Conservation (phyloP, 2,329 filamentous ascomycete genomes). For the Arthrinium puccinioides region DNA sequence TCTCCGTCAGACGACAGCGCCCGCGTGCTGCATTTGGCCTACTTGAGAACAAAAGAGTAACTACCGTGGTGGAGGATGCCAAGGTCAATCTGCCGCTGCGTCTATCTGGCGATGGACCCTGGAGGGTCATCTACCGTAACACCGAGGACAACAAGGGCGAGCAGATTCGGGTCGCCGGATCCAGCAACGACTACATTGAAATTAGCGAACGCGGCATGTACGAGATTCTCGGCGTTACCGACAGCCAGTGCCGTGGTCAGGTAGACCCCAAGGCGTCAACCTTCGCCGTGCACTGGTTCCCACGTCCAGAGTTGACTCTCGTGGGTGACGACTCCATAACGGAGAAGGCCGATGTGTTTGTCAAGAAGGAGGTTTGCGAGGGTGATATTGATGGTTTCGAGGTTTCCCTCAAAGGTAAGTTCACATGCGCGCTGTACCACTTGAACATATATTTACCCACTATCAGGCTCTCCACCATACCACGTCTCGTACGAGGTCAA, state of each 20-base stretch:
- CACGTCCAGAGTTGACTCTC: conserved; percentile 65
- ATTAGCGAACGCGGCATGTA: conserved; percentile 67
- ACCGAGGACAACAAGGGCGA: conserved; percentile 40
- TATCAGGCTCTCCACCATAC: conserved; percentile 74
- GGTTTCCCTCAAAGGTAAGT: conserved; percentile 66
- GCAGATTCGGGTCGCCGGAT: conserved; percentile 20
- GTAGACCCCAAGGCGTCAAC: conserved; percentile 66
- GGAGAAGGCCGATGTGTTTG: conserved; percentile 45
- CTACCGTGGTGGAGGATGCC: conserved; percentile 71
- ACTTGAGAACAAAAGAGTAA: conserved; percentile 69
- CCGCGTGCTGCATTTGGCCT: conserved; percentile 81
- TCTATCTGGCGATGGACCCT: conserved; percentile 78
- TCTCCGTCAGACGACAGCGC: conserved; percentile 80
- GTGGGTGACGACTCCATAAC: conserved; percentile 55
- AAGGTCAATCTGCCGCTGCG: conserved; percentile 71
- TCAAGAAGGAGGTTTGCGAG: conserved; percentile 83
- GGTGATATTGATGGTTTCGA: conserved; percentile 89
- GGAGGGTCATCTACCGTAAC: conserved; percentile 72
- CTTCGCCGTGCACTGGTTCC: conserved; percentile 81
- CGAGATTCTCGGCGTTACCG: conserved; percentile 68
- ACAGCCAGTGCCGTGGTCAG: conserved; percentile 74
- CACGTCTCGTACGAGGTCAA: conserved; percentile 74
- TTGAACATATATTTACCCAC: too few species aligned
- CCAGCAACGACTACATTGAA: conserved; percentile 60
- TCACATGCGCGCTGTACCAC: neutral